Evolutionary conservation across 139 green algal genomes (phyloP), one percentile per base, ranked within the genome.

Genomic region (Chlamydomonas schloesseri): DNA sequence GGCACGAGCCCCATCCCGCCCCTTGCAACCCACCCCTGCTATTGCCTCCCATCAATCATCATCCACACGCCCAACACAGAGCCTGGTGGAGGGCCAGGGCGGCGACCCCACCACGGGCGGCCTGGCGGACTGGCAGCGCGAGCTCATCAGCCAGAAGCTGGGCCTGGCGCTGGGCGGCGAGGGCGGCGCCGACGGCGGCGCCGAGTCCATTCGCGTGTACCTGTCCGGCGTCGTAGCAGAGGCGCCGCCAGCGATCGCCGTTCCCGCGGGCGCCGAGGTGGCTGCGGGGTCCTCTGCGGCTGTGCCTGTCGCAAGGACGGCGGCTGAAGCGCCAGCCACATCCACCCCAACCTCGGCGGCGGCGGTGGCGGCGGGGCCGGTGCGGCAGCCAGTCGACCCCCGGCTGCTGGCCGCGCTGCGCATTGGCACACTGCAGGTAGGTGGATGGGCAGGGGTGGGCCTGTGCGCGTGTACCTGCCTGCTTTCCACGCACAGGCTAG

Each of bases 401-500:
- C n/a, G 55, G 34, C 82, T 92, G 71, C 70, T 92, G 64, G 89
- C 81, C 9, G 82, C 81, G 28, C 55, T 92, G 71, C 89, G 89
- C 1, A 55, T 92, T 24, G 64, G 83, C 36, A 82, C 86, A 24
- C 78, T 91, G 23, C 37, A 82, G 46, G 82, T 73, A 13, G 11
- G 36, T 28, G 55, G 26, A n/a, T n/a, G 31, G 73, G 33, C 50
- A 10, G n/a, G 47, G 50, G 29, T 21, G 47, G 34, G 50, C 4
- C 28, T 3, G 50, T 20, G 71, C 37, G 71, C 4, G 42, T n/a
- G 55, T 33, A 3, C 62, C 11, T 55, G 70, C 26, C 24, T 77
- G 36, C 36, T 36, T 1, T 5, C 67, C n/a, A n/a, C n/a, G n/a
- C n/a, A n/a, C n/a, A n/a, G n/a, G n/a, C n/a, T n/a, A n/a, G n/a